Evolutionary conservation across 2,329 filamentous ascomycete species (phyloP), one percentile per base, ranked within the genome.

Genomic region (Ceratocystis albifundus): DNA sequence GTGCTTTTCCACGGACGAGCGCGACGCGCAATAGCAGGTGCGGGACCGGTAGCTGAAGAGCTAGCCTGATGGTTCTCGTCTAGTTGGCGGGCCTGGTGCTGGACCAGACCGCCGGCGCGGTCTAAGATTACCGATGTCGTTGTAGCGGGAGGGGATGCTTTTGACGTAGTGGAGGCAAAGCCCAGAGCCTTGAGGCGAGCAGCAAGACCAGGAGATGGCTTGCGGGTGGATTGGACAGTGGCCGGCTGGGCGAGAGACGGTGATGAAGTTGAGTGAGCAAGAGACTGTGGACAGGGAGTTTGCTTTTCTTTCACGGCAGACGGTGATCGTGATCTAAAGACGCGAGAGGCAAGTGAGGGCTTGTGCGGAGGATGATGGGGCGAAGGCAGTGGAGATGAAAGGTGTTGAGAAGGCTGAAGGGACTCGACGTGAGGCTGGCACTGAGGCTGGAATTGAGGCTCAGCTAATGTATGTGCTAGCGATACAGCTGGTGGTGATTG

Each of bases 1-100:
- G 82, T 80, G 74, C 84, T 85, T 77, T 84, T 88, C 88, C 88
- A 90, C 71, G 87, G 82, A 72, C 85, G 84, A 73, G 87, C 87
- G 72, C 86, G 82, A 73, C 86, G 81, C 74, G 86, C 80, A 71
- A 89, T 78, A 70, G 57, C 50, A 59, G 15, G 17, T 28, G 55
- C 55, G n/a, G 64, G 45, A 77, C 78, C 70, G 78, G 78, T 69
- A 73, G 36, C 3, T 41, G 73, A 69, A 28, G 82, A 83, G 72
- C 79, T 79, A 68, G 83, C 81, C 70, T 82, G 81, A 73, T 88
- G 85, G 68, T 84, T 82, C 70, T 83, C 79, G 76, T 91, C 87
- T 71, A 90, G 81, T 72, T 85, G 80, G 70, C 84, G 82, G 67
- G 90, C 80, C 71, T 89, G 86, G 70, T 85, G 80, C 74, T 89